phyloP scores from a whole-genome alignment of 2,329 filamentous ascomycete genomes.

The Colletotrichum sp. region DNA sequence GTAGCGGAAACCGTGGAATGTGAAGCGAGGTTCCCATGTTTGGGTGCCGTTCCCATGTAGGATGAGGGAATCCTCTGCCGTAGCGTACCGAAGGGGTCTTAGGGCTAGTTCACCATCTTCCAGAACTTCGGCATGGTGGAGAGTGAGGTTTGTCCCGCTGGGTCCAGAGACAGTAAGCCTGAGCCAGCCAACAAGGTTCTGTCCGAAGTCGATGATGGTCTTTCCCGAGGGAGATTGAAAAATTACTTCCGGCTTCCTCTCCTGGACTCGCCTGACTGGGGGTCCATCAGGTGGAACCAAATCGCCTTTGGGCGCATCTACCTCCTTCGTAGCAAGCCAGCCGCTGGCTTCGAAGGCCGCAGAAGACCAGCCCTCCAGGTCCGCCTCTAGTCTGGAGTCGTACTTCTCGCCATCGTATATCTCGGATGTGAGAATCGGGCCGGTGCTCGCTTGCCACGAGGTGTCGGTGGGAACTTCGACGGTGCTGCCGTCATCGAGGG shows the following conservation, averaged over 20 bases:
- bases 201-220: slow-evolving; percentile 58
- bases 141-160: slow-evolving; percentile 42
- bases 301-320: slow-evolving; percentile 29
- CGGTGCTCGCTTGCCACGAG: slow-evolving; percentile 36
- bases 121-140: slow-evolving; percentile 60
- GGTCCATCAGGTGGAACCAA: slow-evolving; percentile 46
- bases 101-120: slow-evolving; percentile 48
- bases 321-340: slow-evolving; percentile 34
- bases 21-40: slow-evolving; percentile 51
- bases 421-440: slow-evolving; percentile 40
- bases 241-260: slow-evolving; percentile 31
- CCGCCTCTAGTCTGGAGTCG: slow-evolving; percentile 38
- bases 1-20: slow-evolving; percentile 59
- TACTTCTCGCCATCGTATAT: slow-evolving; percentile 60
- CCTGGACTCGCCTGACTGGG: slow-evolving; percentile 43
- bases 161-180: slow-evolving; percentile 40
- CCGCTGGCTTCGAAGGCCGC: slow-evolving; percentile 25
- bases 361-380: slow-evolving; percentile 30
- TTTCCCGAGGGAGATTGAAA: slow-evolving; percentile 43
- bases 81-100: slow-evolving; percentile 46
- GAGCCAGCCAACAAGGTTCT: slow-evolving; percentile 60
- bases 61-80: slow-evolving; percentile 43
- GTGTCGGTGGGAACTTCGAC: slow-evolving; percentile 37
- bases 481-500: slow-evolving; percentile 30
- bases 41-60: slow-evolving; percentile 23